A percentile compares a stretch with the other conserved stretches of the same genome.
These are phyloP conservation scores for Thelonectria discophora DNA, from an alignment of 2,329 filamentous ascomycete species.

Conservation along the genomic window DNA sequence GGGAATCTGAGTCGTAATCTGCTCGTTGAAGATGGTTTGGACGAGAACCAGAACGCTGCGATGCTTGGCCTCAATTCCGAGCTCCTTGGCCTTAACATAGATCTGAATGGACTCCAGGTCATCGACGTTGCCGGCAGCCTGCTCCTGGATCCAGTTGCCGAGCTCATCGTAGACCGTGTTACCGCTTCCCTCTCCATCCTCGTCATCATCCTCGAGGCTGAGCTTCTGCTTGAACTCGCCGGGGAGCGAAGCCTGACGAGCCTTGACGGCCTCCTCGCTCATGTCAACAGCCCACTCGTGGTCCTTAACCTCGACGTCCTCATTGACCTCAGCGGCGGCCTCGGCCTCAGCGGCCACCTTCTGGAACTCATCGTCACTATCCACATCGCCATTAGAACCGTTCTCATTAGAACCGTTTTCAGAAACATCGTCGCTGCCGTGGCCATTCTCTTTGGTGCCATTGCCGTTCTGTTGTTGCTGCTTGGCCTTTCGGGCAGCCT, in stretches of 20 bases:
- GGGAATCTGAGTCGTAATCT: conserved; percentile 87
- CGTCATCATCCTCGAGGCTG: conserved; percentile 83
- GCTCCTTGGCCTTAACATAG: conserved; percentile 95
- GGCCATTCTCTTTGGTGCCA: conserved; percentile 62
- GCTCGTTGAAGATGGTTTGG: conserved; percentile 92
- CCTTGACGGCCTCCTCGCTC: conserved; percentile 93
- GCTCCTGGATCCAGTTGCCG: conserved; percentile 87
- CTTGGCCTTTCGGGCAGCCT: conserved; percentile 91
- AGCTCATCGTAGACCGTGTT: conserved; percentile 87
- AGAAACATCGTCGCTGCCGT: conserved; percentile 66
- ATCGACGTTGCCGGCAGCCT: conserved; percentile 77
- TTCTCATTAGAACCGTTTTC: conserved; percentile 61
- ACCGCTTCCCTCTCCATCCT: conserved; percentile 78
- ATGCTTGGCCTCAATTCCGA: conserved; percentile 94
- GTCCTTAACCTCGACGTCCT: conserved; percentile 75
- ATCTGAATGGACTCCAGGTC: conserved; percentile 89
- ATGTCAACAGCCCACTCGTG: conserved; percentile 97
- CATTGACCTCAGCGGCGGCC: conserved; percentile 50
- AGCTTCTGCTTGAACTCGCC: conserved; percentile 93
- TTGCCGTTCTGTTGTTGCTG: conserved; percentile 76
- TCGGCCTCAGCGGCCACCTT: conserved; percentile 73
- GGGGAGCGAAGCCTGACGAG: conserved; percentile 92
- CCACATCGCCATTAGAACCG: conserved; percentile 69
- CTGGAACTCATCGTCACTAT: conserved; percentile 92
- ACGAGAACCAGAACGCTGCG: conserved; percentile 91